These are phyloP conservation scores for Calocybe gambosa DNA, from an alignment of 1,284 basidiomycete genomes.

Conservation along the genomic window DNA sequence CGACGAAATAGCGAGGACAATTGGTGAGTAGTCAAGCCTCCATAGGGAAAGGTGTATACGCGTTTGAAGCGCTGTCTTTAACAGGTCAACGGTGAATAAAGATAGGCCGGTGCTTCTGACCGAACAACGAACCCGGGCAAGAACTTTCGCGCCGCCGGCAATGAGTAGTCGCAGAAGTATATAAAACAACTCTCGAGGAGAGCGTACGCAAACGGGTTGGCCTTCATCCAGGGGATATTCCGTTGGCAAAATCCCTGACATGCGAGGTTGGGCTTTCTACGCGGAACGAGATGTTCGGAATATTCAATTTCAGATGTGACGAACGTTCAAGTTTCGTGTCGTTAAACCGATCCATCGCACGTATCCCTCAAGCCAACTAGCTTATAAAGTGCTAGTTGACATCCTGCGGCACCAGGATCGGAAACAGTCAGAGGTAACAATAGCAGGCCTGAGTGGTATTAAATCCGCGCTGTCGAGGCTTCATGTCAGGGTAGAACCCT, in stretches of 20 bases:
- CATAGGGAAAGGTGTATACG: neutral
- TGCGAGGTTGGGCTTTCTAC: neutral
- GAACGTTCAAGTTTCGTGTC: conserved; percentile 10
- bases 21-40: neutral
- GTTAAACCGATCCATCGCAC: conserved; percentile 4
- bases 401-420: conserved; percentile 4
- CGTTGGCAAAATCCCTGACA: neutral
- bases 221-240: neutral
- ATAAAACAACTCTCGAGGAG: neutral
- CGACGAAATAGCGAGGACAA: conserved; percentile 1
- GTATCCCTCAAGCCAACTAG: conserved; percentile 7
- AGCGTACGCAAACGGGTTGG: neutral
- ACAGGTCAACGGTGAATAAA: neutral
- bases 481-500: conserved; percentile 4
- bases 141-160: conserved; percentile 8
- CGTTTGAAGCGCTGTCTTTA: neutral
- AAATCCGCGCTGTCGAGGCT: neutral
- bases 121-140: conserved; percentile 5
- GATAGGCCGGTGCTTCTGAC: conserved; percentile 4
- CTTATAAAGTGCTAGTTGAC: conserved; percentile 7
- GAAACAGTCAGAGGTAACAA: neutral
- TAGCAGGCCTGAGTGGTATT: neutral
- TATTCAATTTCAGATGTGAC: conserved; percentile 5
- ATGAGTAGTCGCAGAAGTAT: conserved; percentile 1
- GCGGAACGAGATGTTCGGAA: conserved; percentile 1